Base-by-base conservation (phyloP, 345 rosid species). In the Brassica nigra region DNA sequence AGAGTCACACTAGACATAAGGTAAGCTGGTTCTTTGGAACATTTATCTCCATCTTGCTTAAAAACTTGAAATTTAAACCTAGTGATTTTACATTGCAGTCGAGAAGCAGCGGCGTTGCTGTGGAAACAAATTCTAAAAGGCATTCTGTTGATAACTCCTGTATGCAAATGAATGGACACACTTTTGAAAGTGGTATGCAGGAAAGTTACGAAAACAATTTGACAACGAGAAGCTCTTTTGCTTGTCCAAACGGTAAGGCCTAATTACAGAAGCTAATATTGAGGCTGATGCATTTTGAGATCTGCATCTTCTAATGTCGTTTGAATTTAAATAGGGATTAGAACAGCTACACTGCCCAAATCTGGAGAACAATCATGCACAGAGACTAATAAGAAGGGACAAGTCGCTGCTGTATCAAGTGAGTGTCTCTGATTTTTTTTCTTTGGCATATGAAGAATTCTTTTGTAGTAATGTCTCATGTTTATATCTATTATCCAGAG, bases 1-100 rank as follows among this genome's bases (percentile, higher is more conserved):
- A 78, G 75, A 80, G 81, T 82, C 70, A 70, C 61, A 42, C 30
- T 57, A 85, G 82, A 76, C 89, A 88, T 61, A 88, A 88, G 94
- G 94, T 71, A 76, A 75, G 62, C 27, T 29, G 30, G 20, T 31
- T 39, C 55, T 34, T 33, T 23, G 5, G 44, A 12, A 71, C 28
- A 20, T 57, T 11, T n/a, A 1, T 55, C 15, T 70, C 57, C n/a
- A 4, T 30, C 27, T 23, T 23, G 27, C 27, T 23, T 54, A 8
- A 23, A 23, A 23, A 23, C 58, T 52, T 52, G 20, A 14, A 54
- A 14, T 47, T 15, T 12, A 74, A 30, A 23, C 6, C 20, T 80
- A 71, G 39, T 69, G 73, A 70, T 71, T 65, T 71, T 71, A 29
- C 30, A 23, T 67, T 82, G 86, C 86, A 87, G 89, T 82, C 78